Percentiles rank a stretch among this genome's conserved stretches.
Conservation (phyloP, 179 eudicot species). For the Silene coronaria region DNA sequence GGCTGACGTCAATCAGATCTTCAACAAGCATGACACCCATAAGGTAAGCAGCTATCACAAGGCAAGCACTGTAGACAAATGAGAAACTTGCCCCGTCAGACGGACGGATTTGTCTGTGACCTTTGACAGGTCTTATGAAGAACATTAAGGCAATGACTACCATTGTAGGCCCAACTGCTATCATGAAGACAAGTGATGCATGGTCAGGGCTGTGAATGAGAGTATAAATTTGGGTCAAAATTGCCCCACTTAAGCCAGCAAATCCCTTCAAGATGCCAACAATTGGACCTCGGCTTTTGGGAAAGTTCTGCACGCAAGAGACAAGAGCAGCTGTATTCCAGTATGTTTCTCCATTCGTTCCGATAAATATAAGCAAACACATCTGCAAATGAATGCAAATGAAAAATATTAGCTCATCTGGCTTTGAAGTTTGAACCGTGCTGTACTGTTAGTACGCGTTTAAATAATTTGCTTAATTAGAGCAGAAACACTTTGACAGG, state of each 20-base stretch:
- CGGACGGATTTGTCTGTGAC: constrained; percentile 69
- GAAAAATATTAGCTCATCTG: background rate
- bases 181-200: constrained; percentile 84
- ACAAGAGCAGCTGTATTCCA: constrained; percentile 59
- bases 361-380: constrained; percentile 59
- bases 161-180: constrained; percentile 92
- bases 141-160: constrained; percentile 72
- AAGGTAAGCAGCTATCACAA: constrained; percentile 74
- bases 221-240: constrained; percentile 48
- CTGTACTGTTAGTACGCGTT: background rate
- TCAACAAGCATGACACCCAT: constrained; percentile 89
- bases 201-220: constrained; percentile 62
- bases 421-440: constrained; percentile 2
- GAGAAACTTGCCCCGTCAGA: constrained; percentile 66
- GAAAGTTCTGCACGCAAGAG: constrained; percentile 63
- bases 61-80: constrained; percentile 62
- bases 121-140: constrained; percentile 75
- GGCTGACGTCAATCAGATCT: constrained; percentile 60
- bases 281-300: constrained; percentile 56
- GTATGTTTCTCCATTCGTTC: constrained; percentile 57
- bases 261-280: constrained; percentile 63
- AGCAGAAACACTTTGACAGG: no score
- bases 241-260: constrained; percentile 69
- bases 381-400: constrained; percentile 42
- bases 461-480: no score